A percentile compares a stretch with the other conserved stretches of the same genome.
Conservation (phyloP, 176 grass and related monocot genomes). For the Thinopyrum elongatum region DNA sequence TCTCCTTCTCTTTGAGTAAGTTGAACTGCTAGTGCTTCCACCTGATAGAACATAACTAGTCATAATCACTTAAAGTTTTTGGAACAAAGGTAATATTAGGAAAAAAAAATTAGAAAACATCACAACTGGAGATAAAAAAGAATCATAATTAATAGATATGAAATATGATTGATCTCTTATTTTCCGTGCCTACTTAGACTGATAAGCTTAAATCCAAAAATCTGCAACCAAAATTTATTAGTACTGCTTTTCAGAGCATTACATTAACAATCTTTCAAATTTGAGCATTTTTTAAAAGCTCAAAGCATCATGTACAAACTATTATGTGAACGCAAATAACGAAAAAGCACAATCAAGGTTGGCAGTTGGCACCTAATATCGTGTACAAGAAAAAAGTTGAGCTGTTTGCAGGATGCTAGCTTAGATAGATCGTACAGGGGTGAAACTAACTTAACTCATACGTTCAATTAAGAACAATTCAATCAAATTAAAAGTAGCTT, state of each 20-base stretch:
- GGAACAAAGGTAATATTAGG: conserved; percentile 5
- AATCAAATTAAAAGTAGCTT: not conserved
- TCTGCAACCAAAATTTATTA: not conserved
- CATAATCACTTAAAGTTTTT: not conserved
- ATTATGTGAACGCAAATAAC: not conserved
- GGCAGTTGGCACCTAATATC: not conserved
- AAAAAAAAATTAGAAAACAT: not conserved
- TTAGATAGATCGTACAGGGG: not conserved
- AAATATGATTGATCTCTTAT: not conserved
- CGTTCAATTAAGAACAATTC: not conserved
- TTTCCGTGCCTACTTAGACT: not conserved
- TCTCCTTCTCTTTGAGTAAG: conserved; percentile 97
- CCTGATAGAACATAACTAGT: conserved; percentile 46
- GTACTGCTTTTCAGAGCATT: not conserved
- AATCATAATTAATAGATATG: conserved; percentile 16
- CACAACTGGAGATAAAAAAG: not conserved
- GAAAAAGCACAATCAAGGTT: not conserved
- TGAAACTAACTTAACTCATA: not conserved
- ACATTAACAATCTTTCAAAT: too few relatives aligned
- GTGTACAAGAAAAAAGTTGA: not conserved
- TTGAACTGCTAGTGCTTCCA: conserved; percentile 90
- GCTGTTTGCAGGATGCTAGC: not conserved
- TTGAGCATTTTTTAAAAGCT: not conserved
- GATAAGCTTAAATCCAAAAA: not conserved
- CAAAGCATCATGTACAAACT: conserved; percentile 1